phyloP scores from a whole-genome alignment of 2,329 filamentous ascomycete species.

The Claviceps sp. region DNA sequence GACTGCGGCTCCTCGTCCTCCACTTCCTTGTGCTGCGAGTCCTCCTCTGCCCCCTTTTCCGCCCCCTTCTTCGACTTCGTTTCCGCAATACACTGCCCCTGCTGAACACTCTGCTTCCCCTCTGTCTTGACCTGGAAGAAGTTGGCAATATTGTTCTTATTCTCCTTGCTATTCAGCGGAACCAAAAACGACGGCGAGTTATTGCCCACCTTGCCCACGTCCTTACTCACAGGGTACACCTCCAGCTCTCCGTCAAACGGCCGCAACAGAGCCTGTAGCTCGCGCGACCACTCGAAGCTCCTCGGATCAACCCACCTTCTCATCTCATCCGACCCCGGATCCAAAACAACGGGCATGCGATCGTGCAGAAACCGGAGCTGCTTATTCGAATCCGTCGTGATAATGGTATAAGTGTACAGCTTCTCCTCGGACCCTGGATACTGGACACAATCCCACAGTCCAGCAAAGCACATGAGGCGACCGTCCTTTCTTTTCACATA shows the following conservation, averaged over 20 bases:
- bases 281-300: constrained; percentile 58
- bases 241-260: constrained; percentile 71
- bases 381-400: constrained; percentile 77
- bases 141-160: constrained; percentile 87
- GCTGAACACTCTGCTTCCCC: background rate
- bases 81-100: no score
- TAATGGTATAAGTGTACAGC: constrained; percentile 81
- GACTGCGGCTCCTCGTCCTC: background rate
- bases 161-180: constrained; percentile 70
- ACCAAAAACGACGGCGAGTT: constrained; percentile 74
- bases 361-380: constrained; percentile 81
- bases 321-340: constrained; percentile 59
- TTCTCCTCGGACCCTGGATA: constrained; percentile 49
- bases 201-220: constrained; percentile 90
- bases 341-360: constrained; percentile 87
- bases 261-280: constrained; percentile 66
- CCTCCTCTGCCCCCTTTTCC: constrained; percentile 11
- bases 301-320: constrained; percentile 66
- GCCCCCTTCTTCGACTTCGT: background rate
- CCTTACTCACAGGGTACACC: constrained; percentile 73
- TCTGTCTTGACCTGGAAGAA: constrained; percentile 57
- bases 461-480: constrained; percentile 76
- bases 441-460: constrained; percentile 78
- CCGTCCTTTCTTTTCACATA: constrained; percentile 74
- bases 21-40: background rate